phyloP scores from a whole-genome alignment of 2,329 filamentous ascomycete species.

The Colletotrichum melonis region DNA sequence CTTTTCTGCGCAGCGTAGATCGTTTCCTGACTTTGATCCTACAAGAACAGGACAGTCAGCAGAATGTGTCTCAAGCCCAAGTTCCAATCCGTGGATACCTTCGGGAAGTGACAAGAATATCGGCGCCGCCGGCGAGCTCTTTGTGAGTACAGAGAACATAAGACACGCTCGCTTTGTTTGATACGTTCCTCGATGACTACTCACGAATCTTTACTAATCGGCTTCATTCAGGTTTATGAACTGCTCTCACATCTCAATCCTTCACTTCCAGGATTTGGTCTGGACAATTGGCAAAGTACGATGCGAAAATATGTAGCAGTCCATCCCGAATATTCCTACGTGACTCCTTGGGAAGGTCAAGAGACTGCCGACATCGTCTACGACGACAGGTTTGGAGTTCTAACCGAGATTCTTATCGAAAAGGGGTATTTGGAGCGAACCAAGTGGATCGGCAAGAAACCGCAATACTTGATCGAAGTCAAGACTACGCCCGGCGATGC shows the following conservation, averaged over 20 bases:
- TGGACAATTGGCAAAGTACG: slow-evolving; percentile 59
- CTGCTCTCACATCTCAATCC: slow-evolving; percentile 45
- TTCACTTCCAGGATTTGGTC: slow-evolving; percentile 46
- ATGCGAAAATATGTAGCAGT: slow-evolving; percentile 52
- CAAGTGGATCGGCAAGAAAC: slow-evolving; percentile 43
- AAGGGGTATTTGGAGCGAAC: slow-evolving; percentile 44
- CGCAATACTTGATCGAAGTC: slow-evolving; percentile 61
- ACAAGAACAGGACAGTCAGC: background rate
- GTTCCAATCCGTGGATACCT: background rate
- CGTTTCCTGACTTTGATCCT: background rate
- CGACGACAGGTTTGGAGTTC: slow-evolving; percentile 44
- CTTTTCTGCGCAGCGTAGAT: background rate
- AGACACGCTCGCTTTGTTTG: no score
- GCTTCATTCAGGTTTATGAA: slow-evolving; percentile 52
- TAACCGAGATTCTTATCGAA: slow-evolving; percentile 49
- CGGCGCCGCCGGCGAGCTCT: slow-evolving; percentile 38
- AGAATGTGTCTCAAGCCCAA: background rate
- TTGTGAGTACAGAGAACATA: slow-evolving; percentile 31
- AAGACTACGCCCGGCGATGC: slow-evolving; percentile 56
- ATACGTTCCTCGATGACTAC: background rate
- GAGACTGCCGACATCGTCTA: slow-evolving; percentile 63
- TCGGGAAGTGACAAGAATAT: slow-evolving; percentile 29
- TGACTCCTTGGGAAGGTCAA: slow-evolving; percentile 50
- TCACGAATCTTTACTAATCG: background rate
- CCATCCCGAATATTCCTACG: slow-evolving; percentile 52